Evolutionary conservation across 108 stramenopile genomes (phyloP), one percentile per base, ranked within the genome.

Genomic region (Skeletonema menzelii): DNA sequence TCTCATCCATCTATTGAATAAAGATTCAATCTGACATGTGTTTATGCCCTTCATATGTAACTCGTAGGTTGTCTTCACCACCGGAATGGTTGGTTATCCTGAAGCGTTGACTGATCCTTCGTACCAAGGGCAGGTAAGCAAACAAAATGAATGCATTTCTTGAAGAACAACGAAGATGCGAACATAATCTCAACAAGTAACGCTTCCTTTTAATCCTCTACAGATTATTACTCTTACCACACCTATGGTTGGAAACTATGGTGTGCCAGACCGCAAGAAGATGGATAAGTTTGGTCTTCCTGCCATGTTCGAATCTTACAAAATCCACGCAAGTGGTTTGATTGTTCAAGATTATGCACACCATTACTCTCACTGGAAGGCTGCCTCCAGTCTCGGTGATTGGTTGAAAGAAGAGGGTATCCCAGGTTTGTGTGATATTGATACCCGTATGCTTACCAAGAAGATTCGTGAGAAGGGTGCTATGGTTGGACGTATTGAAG

Each of bases 61-160:
- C 46, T 3, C 89, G 2, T 84, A 99, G 94, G 97, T 99, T 56
- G 99, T 99, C 49, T 99, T 99, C 83, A 95, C 97, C 65, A 99
- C 99, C 1, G 97, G 97, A 64, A 99, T 99, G 99, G 99, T 99
- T 15, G 99, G 99, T 59, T 99, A 99, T 85, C 97, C 97, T 26
- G 99, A 99, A 75, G 86, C 91, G 47, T 88, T 99, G 79, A 99
- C 99, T 2, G 99, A 99, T 85, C 99, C 99, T 58, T 97, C 97
- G 49, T 99, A 98, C 77, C 85, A 94, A 74, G 97, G 97, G 20
- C 97, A 98, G 87, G 90, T 90, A 71, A 76, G 87, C 65, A 69
- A 73, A 65, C 27, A 17, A 24, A 0, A n/a, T n/a, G n/a, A n/a
- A 22, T 22, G n/a, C 19, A 53, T 22, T 5, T 53, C 1, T 22